Percentiles rank a stretch among this genome's conserved stretches.
These are phyloP conservation scores for Thelonectria discophora DNA, from an alignment of 2,329 filamentous ascomycete genomes.

Conservation along the genomic window DNA sequence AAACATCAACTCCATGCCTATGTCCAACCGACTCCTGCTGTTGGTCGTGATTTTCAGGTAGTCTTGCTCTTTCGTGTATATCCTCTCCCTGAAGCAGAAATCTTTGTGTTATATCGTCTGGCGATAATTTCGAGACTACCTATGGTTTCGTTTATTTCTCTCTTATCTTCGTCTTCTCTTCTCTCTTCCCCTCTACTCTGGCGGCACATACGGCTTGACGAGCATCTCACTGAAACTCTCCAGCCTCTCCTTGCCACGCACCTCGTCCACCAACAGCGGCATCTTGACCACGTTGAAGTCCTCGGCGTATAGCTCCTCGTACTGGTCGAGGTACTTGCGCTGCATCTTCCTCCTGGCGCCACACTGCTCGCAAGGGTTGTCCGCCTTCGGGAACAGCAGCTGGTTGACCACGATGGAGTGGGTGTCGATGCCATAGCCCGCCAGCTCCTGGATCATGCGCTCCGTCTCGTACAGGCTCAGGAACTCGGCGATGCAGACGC, in stretches of 20 bases:
- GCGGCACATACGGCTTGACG: constrained; percentile 77
- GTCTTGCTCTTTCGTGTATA: constrained; percentile 13
- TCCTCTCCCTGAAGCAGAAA: background rate
- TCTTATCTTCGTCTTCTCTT: constrained; percentile 21
- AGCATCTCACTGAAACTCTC: constrained; percentile 91
- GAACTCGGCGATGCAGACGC: constrained; percentile 98
- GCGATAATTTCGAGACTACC: constrained; percentile 7
- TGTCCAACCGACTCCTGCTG: constrained; percentile 8
- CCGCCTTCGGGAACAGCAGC: constrained; percentile 87
- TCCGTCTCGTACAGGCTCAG: constrained; percentile 97
- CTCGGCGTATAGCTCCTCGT: constrained; percentile 97
- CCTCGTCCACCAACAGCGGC: constrained; percentile 94
- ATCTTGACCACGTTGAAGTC: constrained; percentile 97
- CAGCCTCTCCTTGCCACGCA: constrained; percentile 91
- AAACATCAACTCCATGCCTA: constrained; percentile 31
- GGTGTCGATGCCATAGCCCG: constrained; percentile 92
- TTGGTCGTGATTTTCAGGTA: constrained; percentile 10
- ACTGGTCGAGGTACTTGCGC: constrained; percentile 98
- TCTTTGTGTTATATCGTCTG: constrained; percentile 1
- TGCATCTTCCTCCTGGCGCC: constrained; percentile 97
- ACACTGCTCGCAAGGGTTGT: constrained; percentile 92
- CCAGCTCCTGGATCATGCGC: constrained; percentile 98
- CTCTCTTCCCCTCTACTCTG: constrained; percentile 49
- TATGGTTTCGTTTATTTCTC: no score
- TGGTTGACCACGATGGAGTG: constrained; percentile 99